Conservation (phyloP, 345 rosid genomes). For the Cardamine resedifolia region DNA sequence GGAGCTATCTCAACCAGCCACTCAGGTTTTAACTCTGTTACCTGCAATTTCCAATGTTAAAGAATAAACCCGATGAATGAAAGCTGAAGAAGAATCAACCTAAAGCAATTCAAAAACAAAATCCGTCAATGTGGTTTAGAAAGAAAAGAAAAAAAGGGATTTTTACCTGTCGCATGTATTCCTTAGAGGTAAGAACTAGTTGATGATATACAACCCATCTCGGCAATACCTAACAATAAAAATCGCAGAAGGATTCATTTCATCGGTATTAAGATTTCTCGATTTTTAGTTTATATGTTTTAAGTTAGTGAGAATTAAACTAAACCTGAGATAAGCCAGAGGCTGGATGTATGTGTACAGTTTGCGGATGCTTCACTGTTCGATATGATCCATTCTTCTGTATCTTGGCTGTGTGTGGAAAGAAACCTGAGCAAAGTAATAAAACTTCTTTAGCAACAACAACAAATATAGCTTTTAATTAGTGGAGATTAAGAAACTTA, state of each 20-base stretch:
- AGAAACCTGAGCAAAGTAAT: constrained; percentile 54
- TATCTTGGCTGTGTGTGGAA: constrained; percentile 67
- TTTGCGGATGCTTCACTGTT: constrained; percentile 82
- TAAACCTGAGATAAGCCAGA: constrained; percentile 82
- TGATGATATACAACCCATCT: constrained; percentile 86
- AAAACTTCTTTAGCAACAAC: constrained; percentile 5
- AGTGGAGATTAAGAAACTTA: constrained; percentile 19
- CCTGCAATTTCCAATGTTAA: constrained; percentile 40
- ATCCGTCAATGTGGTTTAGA: background rate
- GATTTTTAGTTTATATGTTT: background rate
- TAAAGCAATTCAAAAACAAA: background rate
- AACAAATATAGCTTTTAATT: background rate
- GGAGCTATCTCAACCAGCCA: constrained; percentile 96
- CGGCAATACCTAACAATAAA: constrained; percentile 54
- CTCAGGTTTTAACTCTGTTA: constrained; percentile 81
- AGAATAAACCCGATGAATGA: background rate
- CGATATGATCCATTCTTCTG: constrained; percentile 80
- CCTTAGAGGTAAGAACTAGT: constrained; percentile 81
- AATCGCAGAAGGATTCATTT: background rate
- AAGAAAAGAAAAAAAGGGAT: background rate
- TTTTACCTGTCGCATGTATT: constrained; percentile 77
- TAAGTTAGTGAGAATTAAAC: background rate
- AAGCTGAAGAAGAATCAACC: background rate
- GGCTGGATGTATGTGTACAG: constrained; percentile 76
- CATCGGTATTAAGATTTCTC: background rate